These are phyloP conservation scores for Claviceps monticola DNA, from an alignment of 2,329 filamentous ascomycete species.

Conservation along the genomic window DNA sequence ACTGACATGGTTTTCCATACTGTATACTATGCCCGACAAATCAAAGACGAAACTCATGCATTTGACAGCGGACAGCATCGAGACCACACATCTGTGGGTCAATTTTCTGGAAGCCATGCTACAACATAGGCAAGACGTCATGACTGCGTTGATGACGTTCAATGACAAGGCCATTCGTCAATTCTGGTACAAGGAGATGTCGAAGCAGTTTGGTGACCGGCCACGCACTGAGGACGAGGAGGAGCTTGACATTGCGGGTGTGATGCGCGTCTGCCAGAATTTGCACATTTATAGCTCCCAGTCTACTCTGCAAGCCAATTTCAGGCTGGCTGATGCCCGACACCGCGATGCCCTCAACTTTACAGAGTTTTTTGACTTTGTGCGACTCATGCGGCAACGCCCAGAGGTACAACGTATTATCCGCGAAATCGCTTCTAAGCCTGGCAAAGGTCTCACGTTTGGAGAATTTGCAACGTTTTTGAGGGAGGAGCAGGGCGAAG, in stretches of 20 bases:
- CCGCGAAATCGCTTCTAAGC: slow-evolving; percentile 42
- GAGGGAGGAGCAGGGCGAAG: slow-evolving; percentile 57
- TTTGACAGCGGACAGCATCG: slow-evolving; percentile 62
- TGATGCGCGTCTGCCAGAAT: slow-evolving; percentile 74
- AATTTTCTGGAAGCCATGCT: slow-evolving; percentile 72
- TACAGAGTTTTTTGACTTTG: slow-evolving; percentile 69
- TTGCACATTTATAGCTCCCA: slow-evolving; percentile 84
- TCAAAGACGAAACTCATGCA: slow-evolving; percentile 80
- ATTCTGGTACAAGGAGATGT: slow-evolving; percentile 81
- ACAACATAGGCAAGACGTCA: slow-evolving; percentile 74
- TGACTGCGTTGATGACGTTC: slow-evolving; percentile 79
- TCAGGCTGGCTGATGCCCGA: slow-evolving; percentile 56
- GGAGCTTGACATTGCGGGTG: slow-evolving; percentile 61
- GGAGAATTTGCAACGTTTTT: slow-evolving; percentile 68
- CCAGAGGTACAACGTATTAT: slow-evolving; percentile 70
- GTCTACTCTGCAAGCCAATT: slow-evolving; percentile 58
- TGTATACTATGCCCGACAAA: slow-evolving; percentile 68
- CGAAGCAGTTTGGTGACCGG: slow-evolving; percentile 45
- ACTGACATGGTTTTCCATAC: slow-evolving; percentile 73
- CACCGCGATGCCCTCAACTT: slow-evolving; percentile 58
- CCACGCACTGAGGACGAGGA: slow-evolving; percentile 44
- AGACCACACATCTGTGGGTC: slow-evolving; percentile 67
- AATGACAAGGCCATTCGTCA: slow-evolving; percentile 67
- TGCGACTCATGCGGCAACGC: slow-evolving; percentile 69
- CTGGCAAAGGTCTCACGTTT: slow-evolving; percentile 51